Base-by-base conservation (phyloP, 768 basidiomycete genomes). In the Phylloporus arenicola region DNA sequence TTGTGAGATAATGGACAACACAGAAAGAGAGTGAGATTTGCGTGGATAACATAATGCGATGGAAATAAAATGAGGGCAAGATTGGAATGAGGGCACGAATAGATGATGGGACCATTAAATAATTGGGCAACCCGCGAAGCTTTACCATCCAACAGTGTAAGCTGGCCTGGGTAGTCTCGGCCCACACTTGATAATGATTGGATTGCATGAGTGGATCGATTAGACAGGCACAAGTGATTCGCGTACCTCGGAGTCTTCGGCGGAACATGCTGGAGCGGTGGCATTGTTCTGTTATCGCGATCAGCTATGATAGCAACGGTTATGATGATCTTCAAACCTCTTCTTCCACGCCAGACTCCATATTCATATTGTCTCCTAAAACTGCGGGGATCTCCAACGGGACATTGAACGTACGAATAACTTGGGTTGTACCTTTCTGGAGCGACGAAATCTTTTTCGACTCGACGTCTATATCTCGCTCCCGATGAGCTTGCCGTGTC, bases 401-500 rank as follows among this genome's bases (percentile, higher is more conserved):
- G 20, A 56, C 27, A 6, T 3, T 50, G 17, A 45, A 29, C 22
- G 52, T 34, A 2, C 19, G 50, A n/a, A 22, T 45, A 14, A 10
- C 41, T 12, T 39, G 34, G 6, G 52, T 49, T 24, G 51, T 41
- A 7, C 61, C 60, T 51, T 63, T 64, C 35, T 65, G 64, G 57
- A 68, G 68, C 6, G 57, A 58, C 7, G 62, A 48, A 43, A 58
- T 52, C 20, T 55, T 67, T 20, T 55, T 56, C 27, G 46, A 48
- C 34, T 68, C 68, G n/a, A 51, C 57, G 47, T 83, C 81, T 2
- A 82, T 80, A 20, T 81, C 81, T 29, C 74, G 70, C 11, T 80
- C 83, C 5, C 75, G 75, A 35, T 81, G 60, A 22, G 65, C 70
- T 44, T 78, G 70, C 17, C 84, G 75, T 3, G 83, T 83, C 64